Conservation (phyloP, 2,329 filamentous ascomycete genomes). For the Metarhizium brunneum region DNA sequence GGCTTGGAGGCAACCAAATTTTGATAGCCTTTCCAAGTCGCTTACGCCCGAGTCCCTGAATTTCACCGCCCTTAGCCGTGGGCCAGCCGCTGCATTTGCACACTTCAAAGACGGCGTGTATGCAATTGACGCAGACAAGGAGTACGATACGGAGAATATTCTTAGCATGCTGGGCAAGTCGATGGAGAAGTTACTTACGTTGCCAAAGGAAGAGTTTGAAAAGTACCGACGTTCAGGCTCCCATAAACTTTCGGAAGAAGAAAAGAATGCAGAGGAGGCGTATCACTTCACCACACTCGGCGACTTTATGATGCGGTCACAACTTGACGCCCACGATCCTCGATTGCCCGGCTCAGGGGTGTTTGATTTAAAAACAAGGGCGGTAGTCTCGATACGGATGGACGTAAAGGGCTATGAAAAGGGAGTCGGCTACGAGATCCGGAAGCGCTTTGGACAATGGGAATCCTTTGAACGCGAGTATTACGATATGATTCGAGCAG, state of each 20-base stretch:
- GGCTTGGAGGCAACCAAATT: slow-evolving; percentile 65
- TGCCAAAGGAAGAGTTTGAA: slow-evolving; percentile 76
- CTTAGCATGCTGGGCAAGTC: slow-evolving; percentile 89
- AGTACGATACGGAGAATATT: slow-evolving; percentile 76
- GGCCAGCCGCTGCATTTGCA: slow-evolving; percentile 73
- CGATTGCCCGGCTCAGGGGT: slow-evolving; percentile 84
- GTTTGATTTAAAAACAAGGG: slow-evolving; percentile 93
- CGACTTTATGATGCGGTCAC: slow-evolving; percentile 89
- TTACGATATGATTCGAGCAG: slow-evolving; percentile 90
- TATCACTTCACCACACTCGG: slow-evolving; percentile 83
- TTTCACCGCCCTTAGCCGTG: slow-evolving; percentile 64
- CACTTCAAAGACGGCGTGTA: slow-evolving; percentile 78
- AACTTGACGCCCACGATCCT: slow-evolving; percentile 82
- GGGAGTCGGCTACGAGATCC: slow-evolving; percentile 82
- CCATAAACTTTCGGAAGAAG: slow-evolving; percentile 60
- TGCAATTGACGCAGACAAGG: slow-evolving; percentile 92
- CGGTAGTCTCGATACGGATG: slow-evolving; percentile 88
- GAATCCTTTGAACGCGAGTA: slow-evolving; percentile 94
- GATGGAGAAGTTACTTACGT: slow-evolving; percentile 89
- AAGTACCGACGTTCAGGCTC: slow-evolving; percentile 64
- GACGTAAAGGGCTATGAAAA: slow-evolving; percentile 61
- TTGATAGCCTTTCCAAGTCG: slow-evolving; percentile 53
- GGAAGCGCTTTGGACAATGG: slow-evolving; percentile 62
- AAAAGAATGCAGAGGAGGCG: slow-evolving; percentile 62
- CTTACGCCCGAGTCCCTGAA: slow-evolving; percentile 53